Conservation (phyloP, 148 eudicot species). For the Camellia sinensis region DNA sequence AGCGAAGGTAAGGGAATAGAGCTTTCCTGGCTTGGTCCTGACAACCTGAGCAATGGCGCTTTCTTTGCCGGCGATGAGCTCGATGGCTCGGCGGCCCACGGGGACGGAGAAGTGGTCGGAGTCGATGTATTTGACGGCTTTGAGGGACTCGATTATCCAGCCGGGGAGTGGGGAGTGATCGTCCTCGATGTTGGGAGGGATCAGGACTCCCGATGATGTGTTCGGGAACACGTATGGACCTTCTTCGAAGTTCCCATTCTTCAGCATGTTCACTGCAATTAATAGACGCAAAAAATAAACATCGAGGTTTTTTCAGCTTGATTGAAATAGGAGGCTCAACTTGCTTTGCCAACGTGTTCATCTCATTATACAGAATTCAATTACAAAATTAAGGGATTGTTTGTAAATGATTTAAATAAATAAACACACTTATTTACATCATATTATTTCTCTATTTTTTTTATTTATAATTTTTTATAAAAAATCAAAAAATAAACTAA, state of each 20-base stretch:
- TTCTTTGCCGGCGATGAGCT: background rate
- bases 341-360: too few species aligned
- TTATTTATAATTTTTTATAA: background rate
- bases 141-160: background rate
- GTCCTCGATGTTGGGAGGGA: conserved; percentile 3
- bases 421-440: too few species aligned
- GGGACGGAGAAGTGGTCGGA: background rate
- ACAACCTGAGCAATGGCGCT: background rate
- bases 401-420: background rate
- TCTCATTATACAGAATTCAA: too few species aligned
- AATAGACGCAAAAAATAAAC: too few species aligned
- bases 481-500: background rate
- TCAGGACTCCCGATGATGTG: background rate
- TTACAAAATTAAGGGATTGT: conserved; percentile 10
- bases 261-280: background rate
- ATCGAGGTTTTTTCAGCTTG: too few species aligned
- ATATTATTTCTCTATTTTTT: background rate
- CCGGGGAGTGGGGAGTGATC: background rate
- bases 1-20: background rate
- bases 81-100: background rate
- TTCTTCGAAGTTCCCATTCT: background rate
- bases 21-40: background rate
- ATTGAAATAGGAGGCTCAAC: too few species aligned
- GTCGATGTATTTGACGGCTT: background rate
- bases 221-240: background rate